A percentile compares a stretch with the other conserved stretches of the same genome.
phyloP scores from a whole-genome alignment of 352 stramenopile genomes.

The Phytophthora chlamydospora region DNA sequence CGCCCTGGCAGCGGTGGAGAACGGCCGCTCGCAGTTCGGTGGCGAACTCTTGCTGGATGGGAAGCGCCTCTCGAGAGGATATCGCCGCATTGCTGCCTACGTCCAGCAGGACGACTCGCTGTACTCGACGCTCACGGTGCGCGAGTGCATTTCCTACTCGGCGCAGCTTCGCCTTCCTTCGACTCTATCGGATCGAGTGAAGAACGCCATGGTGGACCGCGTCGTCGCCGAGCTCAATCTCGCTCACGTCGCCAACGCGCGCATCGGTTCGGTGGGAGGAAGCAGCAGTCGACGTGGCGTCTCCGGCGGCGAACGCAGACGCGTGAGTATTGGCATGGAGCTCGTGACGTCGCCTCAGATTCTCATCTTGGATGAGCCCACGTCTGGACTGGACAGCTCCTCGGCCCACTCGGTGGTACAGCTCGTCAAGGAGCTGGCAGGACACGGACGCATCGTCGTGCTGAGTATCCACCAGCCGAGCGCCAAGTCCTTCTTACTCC shows the following conservation, averaged over 20 bases:
- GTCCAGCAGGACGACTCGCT: constrained; percentile 90
- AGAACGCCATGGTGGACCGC: constrained; percentile 71
- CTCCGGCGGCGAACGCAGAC: constrained; percentile 92
- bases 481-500: constrained; percentile 87
- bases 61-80: constrained; percentile 56
- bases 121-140: constrained; percentile 81
- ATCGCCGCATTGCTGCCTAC: constrained; percentile 82
- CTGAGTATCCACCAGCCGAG: constrained; percentile 92
- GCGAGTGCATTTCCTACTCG: constrained; percentile 86
- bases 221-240: constrained; percentile 81
- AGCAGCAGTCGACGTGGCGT: constrained; percentile 76
- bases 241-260: constrained; percentile 60
- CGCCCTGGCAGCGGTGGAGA: constrained; percentile 73
- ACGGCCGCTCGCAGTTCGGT: constrained; percentile 55
- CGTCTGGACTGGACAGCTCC: constrained; percentile 92
- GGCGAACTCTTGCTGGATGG: constrained; percentile 73
- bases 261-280: constrained; percentile 53
- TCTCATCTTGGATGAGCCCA: constrained; percentile 92
- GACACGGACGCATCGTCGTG: constrained; percentile 80
- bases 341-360: constrained; percentile 91
- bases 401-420: constrained; percentile 91
- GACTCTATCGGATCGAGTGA: constrained; percentile 52
- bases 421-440: constrained; percentile 87
- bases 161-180: constrained; percentile 73
- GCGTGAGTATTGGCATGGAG: constrained; percentile 94